Evolutionary conservation across 148 eudicot species (phyloP).

Genomic region (Spergularia marina): DNA sequence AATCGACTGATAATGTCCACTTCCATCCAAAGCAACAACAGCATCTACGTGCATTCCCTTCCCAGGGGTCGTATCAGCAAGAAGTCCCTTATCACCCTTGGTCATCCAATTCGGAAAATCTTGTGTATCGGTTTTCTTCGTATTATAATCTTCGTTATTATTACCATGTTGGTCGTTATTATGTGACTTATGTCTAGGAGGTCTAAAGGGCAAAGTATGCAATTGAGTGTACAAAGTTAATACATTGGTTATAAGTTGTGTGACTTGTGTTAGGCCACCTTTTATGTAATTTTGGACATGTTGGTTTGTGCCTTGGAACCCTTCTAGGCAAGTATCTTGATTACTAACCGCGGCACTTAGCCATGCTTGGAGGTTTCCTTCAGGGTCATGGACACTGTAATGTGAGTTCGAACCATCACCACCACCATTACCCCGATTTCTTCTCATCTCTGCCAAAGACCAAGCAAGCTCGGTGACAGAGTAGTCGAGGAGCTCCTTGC

Average conservation of each 20-base stretch:
- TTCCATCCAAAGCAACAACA: slow-evolving; percentile 65
- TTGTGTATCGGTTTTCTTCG: slow-evolving; percentile 3
- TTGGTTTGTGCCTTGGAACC: slow-evolving; percentile 71
- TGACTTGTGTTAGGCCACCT: slow-evolving; percentile 73
- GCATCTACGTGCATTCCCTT: slow-evolving; percentile 64
- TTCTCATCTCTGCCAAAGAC: slow-evolving; percentile 73
- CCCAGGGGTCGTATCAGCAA: slow-evolving; percentile 28
- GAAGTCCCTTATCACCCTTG: slow-evolving; percentile 58
- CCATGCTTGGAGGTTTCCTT: slow-evolving; percentile 76
- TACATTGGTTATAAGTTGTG: slow-evolving; percentile 79
- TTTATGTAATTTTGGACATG: slow-evolving; percentile 49
- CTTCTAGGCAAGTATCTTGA: slow-evolving; percentile 95
- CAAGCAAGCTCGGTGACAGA: slow-evolving; percentile 81
- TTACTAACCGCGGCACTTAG: slow-evolving; percentile 86
- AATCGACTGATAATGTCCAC: slow-evolving; percentile 52
- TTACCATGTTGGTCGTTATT: not conserved
- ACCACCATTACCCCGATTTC: slow-evolving; percentile 24
- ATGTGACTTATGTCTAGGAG: slow-evolving; percentile 36
- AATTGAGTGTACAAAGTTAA: slow-evolving; percentile 59
- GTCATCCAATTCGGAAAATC: slow-evolving; percentile 68
- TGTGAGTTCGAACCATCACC: not conserved
- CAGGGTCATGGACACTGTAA: slow-evolving; percentile 20
- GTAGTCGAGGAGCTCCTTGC: slow-evolving; percentile 86
- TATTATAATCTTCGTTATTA: slow-evolving; percentile 2
- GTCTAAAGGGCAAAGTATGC: slow-evolving; percentile 55